Evolutionary conservation across 768 basidiomycete genomes (phyloP), one percentile per base, ranked within the genome.

Genomic region (Boletales sp.): DNA sequence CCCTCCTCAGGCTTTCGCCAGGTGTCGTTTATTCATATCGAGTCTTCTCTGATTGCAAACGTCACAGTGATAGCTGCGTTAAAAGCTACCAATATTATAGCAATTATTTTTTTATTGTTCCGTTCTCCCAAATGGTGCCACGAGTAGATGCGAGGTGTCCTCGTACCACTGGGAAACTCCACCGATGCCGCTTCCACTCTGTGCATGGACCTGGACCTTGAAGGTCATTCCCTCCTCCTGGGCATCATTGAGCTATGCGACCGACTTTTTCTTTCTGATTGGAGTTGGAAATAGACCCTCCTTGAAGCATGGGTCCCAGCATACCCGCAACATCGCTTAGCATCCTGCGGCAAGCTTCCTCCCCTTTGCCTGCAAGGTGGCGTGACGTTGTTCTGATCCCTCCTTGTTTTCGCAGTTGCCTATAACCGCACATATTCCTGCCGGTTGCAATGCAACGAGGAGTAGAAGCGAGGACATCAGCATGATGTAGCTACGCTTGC

Each of bases 281-380:
- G 36, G 41, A 28, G 56, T 50, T 57, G 63, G 52, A 58, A 56
- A 51, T 56, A 32, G 25, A 41, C 46, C 37, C 49, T 40, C 36
- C 34, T 49, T 44, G 57, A 56, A 49, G 53, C 62, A 55, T 61
- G 59, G 48, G 55, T 30, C 39, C 48, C 52, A 41, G 46, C 58
- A 54, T 35, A 56, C 53, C 44, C 51, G 32, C 58, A 54, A 48
- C 54, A 58, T 64, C 63, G 64, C 63, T 61, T 66, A 64, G 49
- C 40, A 21, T 44, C 53, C 55, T 54, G 61, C 58, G 55, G 63
- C 42, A 41, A 55, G 37, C 53, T 8, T 51, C 64, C 56, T 56
- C 51, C 64, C 54, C 48, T 58, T 35, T 60, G 48, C 62, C 60
- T 64, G 62, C 64, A 58, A 51, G 62, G 56, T 61, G 58, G 64